Conservation (phyloP, 2,329 filamentous ascomycete genomes). For the Ophiostoma triangulosporum region DNA sequence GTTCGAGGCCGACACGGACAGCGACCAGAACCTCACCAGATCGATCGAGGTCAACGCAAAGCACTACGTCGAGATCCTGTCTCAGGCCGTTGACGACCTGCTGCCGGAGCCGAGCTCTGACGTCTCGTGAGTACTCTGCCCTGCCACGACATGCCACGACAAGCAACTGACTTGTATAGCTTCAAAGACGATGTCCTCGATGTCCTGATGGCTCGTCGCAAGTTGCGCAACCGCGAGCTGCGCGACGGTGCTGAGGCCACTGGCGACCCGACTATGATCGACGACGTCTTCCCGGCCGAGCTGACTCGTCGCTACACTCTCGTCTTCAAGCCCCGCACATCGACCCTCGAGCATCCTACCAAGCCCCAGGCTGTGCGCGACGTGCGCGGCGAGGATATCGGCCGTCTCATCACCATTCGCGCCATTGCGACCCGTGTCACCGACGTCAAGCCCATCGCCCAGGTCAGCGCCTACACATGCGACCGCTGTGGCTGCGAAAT, state of each 20-base stretch:
- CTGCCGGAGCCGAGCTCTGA: constrained; percentile 70
- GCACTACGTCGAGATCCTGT: constrained; percentile 88
- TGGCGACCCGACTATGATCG: constrained; percentile 48
- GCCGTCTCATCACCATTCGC: constrained; percentile 82
- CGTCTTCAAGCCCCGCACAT: constrained; percentile 85
- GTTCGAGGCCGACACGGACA: constrained; percentile 62
- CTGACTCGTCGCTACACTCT: constrained; percentile 89
- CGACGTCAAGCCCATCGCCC: constrained; percentile 94
- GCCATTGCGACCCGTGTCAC: constrained; percentile 92
- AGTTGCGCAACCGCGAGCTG: constrained; percentile 71
- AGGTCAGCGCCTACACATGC: constrained; percentile 95
- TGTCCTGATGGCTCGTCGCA: constrained; percentile 86
- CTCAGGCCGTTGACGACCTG: constrained; percentile 72
- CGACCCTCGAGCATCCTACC: constrained; percentile 46
- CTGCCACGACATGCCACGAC: not conserved
- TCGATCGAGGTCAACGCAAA: constrained; percentile 85
- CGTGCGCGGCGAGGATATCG: constrained; percentile 83
- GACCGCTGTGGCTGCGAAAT: constrained; percentile 94
- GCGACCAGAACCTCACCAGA: constrained; percentile 59
- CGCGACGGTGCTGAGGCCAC: constrained; percentile 51
- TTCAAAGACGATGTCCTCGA: constrained; percentile 98
- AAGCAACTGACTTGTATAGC: constrained; percentile 30
- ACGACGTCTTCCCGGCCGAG: constrained; percentile 78
- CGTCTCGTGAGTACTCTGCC: constrained; percentile 37
- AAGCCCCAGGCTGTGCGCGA: constrained; percentile 79